Evolutionary conservation across 306 rosid genomes (phyloP).

Genomic region (Abrus pulchellus): DNA sequence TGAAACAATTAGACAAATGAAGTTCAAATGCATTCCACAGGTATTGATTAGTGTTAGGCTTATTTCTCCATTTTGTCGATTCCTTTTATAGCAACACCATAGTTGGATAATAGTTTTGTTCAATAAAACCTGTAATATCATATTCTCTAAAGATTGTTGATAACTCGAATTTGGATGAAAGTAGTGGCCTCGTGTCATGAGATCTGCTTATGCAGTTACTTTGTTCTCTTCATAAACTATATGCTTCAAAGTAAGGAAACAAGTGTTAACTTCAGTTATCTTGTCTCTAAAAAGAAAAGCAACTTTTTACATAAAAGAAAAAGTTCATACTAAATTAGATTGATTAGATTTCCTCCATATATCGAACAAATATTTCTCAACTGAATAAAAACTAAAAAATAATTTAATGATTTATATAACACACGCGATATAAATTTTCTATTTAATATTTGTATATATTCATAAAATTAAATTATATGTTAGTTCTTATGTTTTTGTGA

Average conservation of each 20-base stretch:
- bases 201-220: neutral
- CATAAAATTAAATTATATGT: too few relatives aligned
- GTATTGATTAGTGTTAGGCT: slow-evolving; percentile 37
- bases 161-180: slow-evolving; percentile 12
- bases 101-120: slow-evolving; percentile 35
- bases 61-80: slow-evolving; percentile 32
- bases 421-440: too few relatives aligned
- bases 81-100: slow-evolving; percentile 19
- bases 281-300: neutral
- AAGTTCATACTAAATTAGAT: too few relatives aligned
- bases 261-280: slow-evolving; percentile 2
- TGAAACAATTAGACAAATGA: slow-evolving; percentile 33
- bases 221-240: neutral
- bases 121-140: slow-evolving; percentile 17
- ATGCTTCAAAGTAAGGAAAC: slow-evolving; percentile 21
- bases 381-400: too few relatives aligned
- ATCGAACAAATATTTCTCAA: too few relatives aligned
- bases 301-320: too few relatives aligned
- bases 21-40: slow-evolving; percentile 9
- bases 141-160: slow-evolving; percentile 14
- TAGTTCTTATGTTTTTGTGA: too few relatives aligned
- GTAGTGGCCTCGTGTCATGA: slow-evolving; percentile 14
- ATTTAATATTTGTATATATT: too few relatives aligned
- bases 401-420: too few relatives aligned
- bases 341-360: too few relatives aligned